Percentiles rank a stretch among this genome's conserved stretches.
phyloP scores from a whole-genome alignment of 805 yeast genomes.

The Kazachstania kunashirensis region DNA sequence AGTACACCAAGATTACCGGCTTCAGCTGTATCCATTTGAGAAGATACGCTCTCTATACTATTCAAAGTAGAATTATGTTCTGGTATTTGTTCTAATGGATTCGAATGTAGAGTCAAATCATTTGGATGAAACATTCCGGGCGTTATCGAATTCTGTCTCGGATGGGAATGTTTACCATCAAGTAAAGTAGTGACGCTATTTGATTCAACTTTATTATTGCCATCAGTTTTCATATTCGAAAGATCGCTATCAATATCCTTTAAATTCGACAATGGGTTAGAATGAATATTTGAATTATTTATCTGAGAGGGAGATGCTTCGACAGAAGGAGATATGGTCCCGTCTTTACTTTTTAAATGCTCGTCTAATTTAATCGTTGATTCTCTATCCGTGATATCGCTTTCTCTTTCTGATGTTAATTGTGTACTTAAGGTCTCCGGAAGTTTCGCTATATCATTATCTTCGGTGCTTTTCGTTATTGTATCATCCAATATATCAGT shows the following conservation, averaged over 20 bases:
- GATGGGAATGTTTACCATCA: no score
- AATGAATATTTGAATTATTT: no score
- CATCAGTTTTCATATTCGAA: no score
- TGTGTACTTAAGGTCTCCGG: no score
- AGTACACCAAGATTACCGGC: slow-evolving; percentile 1
- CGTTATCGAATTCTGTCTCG: slow-evolving; percentile 22
- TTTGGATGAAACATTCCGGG: slow-evolving; percentile 23
- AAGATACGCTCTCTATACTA: neutral
- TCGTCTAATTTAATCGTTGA: neutral
- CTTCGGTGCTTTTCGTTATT: neutral
- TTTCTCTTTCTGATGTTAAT: no score
- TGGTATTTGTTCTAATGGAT: neutral
- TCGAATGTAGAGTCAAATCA: slow-evolving; percentile 4
- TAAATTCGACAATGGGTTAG: no score
- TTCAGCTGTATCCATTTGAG: neutral
- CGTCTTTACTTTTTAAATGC: neutral
- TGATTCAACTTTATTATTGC: no score
- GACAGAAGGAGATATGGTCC: no score
- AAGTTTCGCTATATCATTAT: neutral
- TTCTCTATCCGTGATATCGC: neutral
- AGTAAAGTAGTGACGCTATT: no score
- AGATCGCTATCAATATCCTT: no score
- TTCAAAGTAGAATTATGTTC: neutral
- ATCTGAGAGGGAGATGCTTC: no score
- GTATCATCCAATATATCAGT: slow-evolving; percentile 9